A percentile compares a stretch with the other conserved stretches of the same genome.
phyloP scores from a whole-genome alignment of 805 yeast genomes.

The Yarrowia hollandica region DNA sequence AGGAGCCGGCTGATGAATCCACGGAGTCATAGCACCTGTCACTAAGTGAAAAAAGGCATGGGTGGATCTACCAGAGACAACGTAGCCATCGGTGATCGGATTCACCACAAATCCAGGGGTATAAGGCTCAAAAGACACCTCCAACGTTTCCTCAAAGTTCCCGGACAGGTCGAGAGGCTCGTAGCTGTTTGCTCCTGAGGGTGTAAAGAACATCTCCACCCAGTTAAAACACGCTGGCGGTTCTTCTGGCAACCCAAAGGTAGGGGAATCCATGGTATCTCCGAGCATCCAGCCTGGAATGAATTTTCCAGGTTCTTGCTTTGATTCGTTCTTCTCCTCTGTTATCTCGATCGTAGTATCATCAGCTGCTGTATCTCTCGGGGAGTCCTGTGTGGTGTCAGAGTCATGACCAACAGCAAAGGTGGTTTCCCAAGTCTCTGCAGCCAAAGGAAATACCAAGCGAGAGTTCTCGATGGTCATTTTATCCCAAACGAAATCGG shows the following conservation, averaged over 20 bases:
- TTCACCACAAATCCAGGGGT: neutral
- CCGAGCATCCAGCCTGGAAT: conserved; percentile 6
- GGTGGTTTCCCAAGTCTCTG: conserved; percentile 4
- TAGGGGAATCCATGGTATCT: neutral
- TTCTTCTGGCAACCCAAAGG: neutral
- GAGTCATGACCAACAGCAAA: neutral
- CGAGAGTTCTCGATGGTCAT: neutral
- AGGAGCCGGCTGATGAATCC: conserved; percentile 9
- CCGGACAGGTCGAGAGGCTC: neutral
- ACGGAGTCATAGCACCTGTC: conserved; percentile 4
- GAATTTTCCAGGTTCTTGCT: neutral
- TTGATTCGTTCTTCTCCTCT: no score
- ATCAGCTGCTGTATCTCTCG: neutral
- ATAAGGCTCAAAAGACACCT: neutral
- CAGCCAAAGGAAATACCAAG: neutral
- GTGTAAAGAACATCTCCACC: neutral
- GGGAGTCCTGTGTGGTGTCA: neutral
- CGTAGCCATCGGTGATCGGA: neutral
- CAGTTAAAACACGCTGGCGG: neutral
- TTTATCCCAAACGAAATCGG: neutral
- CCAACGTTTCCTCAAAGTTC: neutral
- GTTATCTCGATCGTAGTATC: conserved; percentile 1
- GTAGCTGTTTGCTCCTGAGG: neutral
- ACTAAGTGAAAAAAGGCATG: neutral
- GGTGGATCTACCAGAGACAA: neutral